A percentile compares a stretch with the other conserved stretches of the same genome.
Evolutionary conservation across 371 early-diverging fungal genomes (phyloP).

Genomic region (Mortierella sp.): DNA sequence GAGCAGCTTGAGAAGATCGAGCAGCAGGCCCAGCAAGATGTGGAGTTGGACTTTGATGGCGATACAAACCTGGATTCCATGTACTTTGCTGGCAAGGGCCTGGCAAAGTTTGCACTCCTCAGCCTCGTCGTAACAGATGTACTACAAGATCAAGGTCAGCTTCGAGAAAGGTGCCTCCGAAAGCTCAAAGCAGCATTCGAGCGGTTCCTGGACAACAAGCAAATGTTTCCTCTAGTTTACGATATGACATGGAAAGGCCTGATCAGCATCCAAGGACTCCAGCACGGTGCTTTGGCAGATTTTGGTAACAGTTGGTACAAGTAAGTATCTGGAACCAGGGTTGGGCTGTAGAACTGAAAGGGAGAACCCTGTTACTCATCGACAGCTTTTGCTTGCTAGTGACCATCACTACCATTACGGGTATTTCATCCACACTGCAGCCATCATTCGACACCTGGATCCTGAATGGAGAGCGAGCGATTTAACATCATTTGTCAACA

Average conservation of each 20-base stretch:
- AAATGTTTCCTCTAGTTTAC: slow-evolving; percentile 67
- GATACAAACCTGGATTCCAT: slow-evolving; percentile 57
- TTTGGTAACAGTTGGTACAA: slow-evolving; percentile 72
- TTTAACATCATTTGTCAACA: slow-evolving; percentile 22
- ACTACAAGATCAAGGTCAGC: slow-evolving; percentile 51
- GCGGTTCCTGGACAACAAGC: slow-evolving; percentile 69
- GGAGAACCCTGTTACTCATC: background rate
- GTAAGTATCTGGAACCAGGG: slow-evolving; percentile 13
- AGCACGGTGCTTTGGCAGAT: slow-evolving; percentile 53
- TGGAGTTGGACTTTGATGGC: slow-evolving; percentile 55
- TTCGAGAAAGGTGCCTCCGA: slow-evolving; percentile 54
- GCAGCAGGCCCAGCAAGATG: slow-evolving; percentile 55
- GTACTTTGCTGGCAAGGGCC: slow-evolving; percentile 83
- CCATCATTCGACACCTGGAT: slow-evolving; percentile 73
- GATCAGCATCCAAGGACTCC: slow-evolving; percentile 61
- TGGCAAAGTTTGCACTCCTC: slow-evolving; percentile 75
- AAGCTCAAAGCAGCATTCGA: slow-evolving; percentile 60
- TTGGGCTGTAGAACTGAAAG: background rate
- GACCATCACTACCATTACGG: slow-evolving; percentile 90
- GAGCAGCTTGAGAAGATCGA: slow-evolving; percentile 53
- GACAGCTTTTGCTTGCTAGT: slow-evolving; percentile 21
- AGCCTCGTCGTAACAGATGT: slow-evolving; percentile 67
- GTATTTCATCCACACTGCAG: slow-evolving; percentile 72
- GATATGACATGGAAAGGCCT: slow-evolving; percentile 76
- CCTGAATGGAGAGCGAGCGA: slow-evolving; percentile 59